Evolutionary conservation across 106 monocot species (phyloP).

Genomic region (Apostasia ramifera): DNA sequence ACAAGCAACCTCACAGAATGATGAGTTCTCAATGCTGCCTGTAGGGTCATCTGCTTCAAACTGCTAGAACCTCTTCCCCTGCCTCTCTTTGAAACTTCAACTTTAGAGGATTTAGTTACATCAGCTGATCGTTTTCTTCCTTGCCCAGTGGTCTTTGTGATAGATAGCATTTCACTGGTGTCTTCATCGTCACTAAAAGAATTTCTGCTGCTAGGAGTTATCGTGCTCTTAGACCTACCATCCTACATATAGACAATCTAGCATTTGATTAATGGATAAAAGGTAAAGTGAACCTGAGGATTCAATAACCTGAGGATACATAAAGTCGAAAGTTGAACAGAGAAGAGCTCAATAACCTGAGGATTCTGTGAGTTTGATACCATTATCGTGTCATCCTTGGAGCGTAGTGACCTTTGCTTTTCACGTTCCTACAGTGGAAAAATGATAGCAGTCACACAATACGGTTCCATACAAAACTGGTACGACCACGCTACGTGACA

Average conservation of each 20-base stretch:
- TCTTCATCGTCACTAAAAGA: slow-evolving; percentile 85
- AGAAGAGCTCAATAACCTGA: slow-evolving; percentile 21
- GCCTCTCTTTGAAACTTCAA: slow-evolving; percentile 52
- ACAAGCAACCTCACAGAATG: slow-evolving; percentile 46
- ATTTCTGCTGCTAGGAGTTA: slow-evolving; percentile 30
- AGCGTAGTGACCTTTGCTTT: slow-evolving; percentile 53
- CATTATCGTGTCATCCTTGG: slow-evolving; percentile 36
- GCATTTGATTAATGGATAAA: slow-evolving; percentile 21
- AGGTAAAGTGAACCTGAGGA: neutral
- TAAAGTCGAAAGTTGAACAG: neutral
- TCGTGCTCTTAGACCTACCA: slow-evolving; percentile 28
- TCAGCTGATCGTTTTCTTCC: slow-evolving; percentile 36
- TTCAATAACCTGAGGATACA: too few species aligned
- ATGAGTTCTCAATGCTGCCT: slow-evolving; percentile 38
- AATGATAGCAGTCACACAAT: neutral
- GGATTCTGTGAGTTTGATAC: slow-evolving; percentile 33
- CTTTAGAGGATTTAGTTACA: slow-evolving; percentile 19
- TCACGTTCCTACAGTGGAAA: slow-evolving; percentile 64
- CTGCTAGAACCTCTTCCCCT: slow-evolving; percentile 70
- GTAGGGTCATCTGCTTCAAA: slow-evolving; percentile 82
- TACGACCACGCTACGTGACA: neutral
- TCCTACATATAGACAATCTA: slow-evolving; percentile 30
- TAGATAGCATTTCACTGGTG: slow-evolving; percentile 37
- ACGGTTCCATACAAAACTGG: neutral
- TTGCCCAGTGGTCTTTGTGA: slow-evolving; percentile 29